A percentile compares a stretch with the other conserved stretches of the same genome.
Conservation (phyloP, 345 rosid species). For the Dipteronia dyeriana region DNA sequence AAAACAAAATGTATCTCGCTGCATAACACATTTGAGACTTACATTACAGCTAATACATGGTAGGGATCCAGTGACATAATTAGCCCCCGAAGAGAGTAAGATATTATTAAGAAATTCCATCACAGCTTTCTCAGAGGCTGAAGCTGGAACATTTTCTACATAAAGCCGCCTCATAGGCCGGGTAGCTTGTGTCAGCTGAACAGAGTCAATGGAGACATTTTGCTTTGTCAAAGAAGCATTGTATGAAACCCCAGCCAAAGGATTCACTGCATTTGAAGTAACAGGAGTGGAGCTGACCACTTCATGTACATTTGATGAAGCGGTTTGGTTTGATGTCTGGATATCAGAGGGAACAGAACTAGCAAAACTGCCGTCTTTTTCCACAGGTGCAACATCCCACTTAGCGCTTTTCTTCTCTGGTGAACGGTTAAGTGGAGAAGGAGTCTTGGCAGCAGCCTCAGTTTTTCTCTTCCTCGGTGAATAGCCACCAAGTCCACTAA, state of each 20-base stretch:
- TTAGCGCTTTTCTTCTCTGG: constrained; percentile 75
- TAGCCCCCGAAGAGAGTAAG: constrained; percentile 68
- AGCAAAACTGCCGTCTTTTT: constrained; percentile 27
- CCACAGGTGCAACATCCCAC: constrained; percentile 77
- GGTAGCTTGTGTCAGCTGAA: constrained; percentile 87
- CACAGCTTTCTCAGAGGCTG: constrained; percentile 78
- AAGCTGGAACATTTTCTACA: constrained; percentile 75
- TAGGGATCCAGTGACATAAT: constrained; percentile 60
- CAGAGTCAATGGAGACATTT: constrained; percentile 53
- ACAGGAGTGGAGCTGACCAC: constrained; percentile 39
- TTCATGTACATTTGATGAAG: constrained; percentile 42
- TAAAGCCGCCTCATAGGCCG: constrained; percentile 89
- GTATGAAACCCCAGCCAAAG: constrained; percentile 38
- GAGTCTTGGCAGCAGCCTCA: constrained; percentile 60
- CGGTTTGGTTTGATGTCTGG: constrained; percentile 41
- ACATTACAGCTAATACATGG: constrained; percentile 96
- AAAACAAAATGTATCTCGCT: constrained; percentile 21
- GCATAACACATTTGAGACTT: constrained; percentile 40
- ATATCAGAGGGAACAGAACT: constrained; percentile 45
- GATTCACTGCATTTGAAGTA: constrained; percentile 42
- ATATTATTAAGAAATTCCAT: constrained; percentile 62
- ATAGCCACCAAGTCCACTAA: constrained; percentile 91
- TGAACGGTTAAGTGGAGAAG: constrained; percentile 64
- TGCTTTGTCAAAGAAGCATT: constrained; percentile 37
- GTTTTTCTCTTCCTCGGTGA: constrained; percentile 89